Conservation (phyloP, 306 rosid species). For the Dalbergia cochinchinensis region DNA sequence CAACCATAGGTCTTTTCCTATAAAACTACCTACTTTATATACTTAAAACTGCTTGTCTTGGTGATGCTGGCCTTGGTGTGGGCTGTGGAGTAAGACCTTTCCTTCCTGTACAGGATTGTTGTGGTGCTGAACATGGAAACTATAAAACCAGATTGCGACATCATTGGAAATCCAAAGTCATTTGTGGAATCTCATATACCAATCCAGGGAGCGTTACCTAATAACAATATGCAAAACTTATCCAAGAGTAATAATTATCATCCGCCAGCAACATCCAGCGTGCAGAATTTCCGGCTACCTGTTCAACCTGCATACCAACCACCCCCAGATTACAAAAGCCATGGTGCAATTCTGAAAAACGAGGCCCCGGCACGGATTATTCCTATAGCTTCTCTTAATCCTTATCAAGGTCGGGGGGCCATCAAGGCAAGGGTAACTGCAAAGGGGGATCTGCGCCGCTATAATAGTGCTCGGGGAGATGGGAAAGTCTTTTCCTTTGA, state of each 20-base stretch:
- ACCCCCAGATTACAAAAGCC: conserved; percentile 66
- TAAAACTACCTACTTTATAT: neutral
- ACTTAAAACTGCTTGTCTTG: conserved; percentile 1
- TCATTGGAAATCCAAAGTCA: conserved; percentile 71
- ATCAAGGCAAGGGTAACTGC: conserved; percentile 91
- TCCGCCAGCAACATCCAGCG: conserved; percentile 42
- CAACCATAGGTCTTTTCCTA: neutral
- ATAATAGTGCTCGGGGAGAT: conserved; percentile 84
- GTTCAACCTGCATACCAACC: conserved; percentile 79
- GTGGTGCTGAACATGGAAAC: conserved; percentile 79
- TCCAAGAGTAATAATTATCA: conserved; percentile 49
- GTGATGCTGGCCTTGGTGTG: neutral
- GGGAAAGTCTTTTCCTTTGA: conserved; percentile 90
- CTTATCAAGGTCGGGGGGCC: conserved; percentile 90
- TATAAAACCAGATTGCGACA: conserved; percentile 63
- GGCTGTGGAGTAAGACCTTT: conserved; percentile 10
- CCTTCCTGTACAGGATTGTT: conserved; percentile 63
- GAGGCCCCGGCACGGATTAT: conserved; percentile 78
- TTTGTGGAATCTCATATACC: conserved; percentile 50
- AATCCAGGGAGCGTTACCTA: conserved; percentile 45
- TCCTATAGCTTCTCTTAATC: conserved; percentile 78
- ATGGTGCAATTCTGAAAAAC: conserved; percentile 69
- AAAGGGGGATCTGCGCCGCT: conserved; percentile 83
- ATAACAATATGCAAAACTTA: conserved; percentile 37
- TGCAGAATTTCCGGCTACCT: conserved; percentile 63